phyloP scores from a whole-genome alignment of 148 eudicot species.

The Chenopodium quinoa region DNA sequence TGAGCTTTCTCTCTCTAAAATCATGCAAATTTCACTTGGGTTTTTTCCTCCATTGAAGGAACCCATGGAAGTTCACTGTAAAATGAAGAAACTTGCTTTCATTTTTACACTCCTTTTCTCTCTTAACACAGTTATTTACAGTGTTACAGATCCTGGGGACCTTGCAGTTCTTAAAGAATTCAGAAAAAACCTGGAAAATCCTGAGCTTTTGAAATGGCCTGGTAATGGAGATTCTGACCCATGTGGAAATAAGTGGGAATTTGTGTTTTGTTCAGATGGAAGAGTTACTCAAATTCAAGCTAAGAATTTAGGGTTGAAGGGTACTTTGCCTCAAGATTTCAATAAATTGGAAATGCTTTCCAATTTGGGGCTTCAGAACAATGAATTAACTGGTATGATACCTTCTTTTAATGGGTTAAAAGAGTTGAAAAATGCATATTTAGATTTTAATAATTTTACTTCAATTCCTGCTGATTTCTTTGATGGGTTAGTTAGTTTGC shows the following conservation, averaged over 20 bases:
- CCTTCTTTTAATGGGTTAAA: slow-evolving; percentile 77
- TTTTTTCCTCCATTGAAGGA: slow-evolving; percentile 8
- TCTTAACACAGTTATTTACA: slow-evolving; percentile 32
- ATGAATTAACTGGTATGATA: slow-evolving; percentile 62
- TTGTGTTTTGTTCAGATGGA: slow-evolving; percentile 49
- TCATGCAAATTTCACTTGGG: slow-evolving; percentile 22
- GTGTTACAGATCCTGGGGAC: slow-evolving; percentile 71
- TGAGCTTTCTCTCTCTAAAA: background rate
- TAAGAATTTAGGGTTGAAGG: slow-evolving; percentile 57
- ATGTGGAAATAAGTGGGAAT: slow-evolving; percentile 77
- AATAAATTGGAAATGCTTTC: slow-evolving; percentile 54
- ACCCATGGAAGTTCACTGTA: slow-evolving; percentile 9
- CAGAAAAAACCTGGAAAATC: slow-evolving; percentile 65
- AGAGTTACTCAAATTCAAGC: slow-evolving; percentile 80
- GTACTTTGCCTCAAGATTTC: slow-evolving; percentile 66
- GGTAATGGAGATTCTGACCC: slow-evolving; percentile 56
- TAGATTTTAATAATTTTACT: slow-evolving; percentile 77
- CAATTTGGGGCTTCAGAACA: slow-evolving; percentile 83
- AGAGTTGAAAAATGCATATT: slow-evolving; percentile 52
- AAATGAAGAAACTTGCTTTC: slow-evolving; percentile 9
- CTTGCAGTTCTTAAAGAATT: slow-evolving; percentile 60
- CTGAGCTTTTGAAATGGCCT: slow-evolving; percentile 86
- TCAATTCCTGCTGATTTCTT: slow-evolving; percentile 84
- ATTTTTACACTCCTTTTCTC: slow-evolving; percentile 16
- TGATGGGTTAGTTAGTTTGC: slow-evolving; percentile 64